These are phyloP conservation scores for Penicillium sp. DNA, from an alignment of 2,329 filamentous ascomycete species.

Conservation along the genomic window DNA sequence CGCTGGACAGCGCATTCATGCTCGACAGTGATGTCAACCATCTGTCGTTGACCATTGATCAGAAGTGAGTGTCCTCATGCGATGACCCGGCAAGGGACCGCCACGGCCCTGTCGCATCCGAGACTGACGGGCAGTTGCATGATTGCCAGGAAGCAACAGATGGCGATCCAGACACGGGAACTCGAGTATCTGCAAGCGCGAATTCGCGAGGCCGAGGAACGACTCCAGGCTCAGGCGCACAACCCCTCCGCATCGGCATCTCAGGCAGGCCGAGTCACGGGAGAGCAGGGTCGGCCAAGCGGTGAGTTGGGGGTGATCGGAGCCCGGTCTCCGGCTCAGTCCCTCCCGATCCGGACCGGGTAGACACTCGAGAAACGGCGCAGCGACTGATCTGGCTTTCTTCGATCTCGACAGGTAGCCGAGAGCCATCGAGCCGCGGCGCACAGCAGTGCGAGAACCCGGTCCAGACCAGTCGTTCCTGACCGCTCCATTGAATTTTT, in stretches of 20 bases:
- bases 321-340: no score
- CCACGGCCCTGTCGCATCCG: constrained; percentile 1
- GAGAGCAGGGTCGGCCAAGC: constrained; percentile 14
- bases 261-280: neutral
- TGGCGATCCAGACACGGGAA: constrained; percentile 68
- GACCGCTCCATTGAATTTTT: no score
- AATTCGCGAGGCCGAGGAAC: constrained; percentile 77
- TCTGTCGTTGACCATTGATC: constrained; percentile 67
- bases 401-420: neutral
- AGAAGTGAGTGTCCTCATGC: constrained; percentile 58
- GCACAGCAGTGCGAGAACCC: neutral
- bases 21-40: constrained; percentile 72
- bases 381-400: neutral
- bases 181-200: constrained; percentile 79
- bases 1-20: constrained; percentile 83
- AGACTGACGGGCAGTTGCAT: neutral
- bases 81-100: constrained; percentile 9
- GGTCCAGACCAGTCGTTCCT: no score
- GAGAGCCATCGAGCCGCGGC: neutral
- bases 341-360: no score
- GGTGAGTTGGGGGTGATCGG: constrained; percentile 11
- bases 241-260: constrained; percentile 5
- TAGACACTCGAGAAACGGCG: neutral
- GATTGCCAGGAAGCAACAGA: constrained; percentile 63
- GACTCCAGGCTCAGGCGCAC: constrained; percentile 48